These are phyloP conservation scores for Backusella morwellensis DNA, from an alignment of 192 early-diverging fungal species.

Conservation along the genomic window DNA sequence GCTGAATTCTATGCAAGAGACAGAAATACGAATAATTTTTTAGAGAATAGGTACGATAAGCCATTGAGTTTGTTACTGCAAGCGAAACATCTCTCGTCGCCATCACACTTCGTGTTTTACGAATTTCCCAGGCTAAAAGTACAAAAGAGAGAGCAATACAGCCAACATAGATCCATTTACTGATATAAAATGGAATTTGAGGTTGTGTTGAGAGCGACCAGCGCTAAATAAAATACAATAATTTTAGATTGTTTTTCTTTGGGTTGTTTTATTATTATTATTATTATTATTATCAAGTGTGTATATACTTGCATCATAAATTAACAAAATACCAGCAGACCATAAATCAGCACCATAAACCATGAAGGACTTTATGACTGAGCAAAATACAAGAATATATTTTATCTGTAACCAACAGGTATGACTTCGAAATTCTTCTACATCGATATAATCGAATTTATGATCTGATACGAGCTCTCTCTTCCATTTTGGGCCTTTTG, in stretches of 20 bases:
- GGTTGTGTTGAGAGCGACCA: conserved; percentile 37
- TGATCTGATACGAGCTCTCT: conserved; percentile 76
- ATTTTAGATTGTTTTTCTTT: conserved; percentile 2
- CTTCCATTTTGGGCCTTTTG: conserved; percentile 70
- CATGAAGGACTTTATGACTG: conserved; percentile 67
- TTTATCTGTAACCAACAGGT: conserved; percentile 41
- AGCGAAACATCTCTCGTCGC: conserved; percentile 72
- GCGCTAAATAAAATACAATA: conserved; percentile 15
- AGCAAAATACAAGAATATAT: conserved; percentile 60
- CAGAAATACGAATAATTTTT: conserved; percentile 79
- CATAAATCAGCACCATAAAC: conserved; percentile 82
- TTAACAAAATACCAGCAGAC: conserved; percentile 64
- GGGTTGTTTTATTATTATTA: background rate
- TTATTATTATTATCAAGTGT: background rate
- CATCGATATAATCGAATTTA: conserved; percentile 87
- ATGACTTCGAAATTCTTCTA: conserved; percentile 65
- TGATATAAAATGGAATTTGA: conserved; percentile 40
- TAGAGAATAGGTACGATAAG: conserved; percentile 75
- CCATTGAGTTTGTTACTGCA: conserved; percentile 70
- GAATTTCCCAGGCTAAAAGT: conserved; percentile 65
- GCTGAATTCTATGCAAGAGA: conserved; percentile 73
- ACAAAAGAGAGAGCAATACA: conserved; percentile 70
- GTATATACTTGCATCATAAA: conserved; percentile 27
- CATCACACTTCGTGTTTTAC: conserved; percentile 64
- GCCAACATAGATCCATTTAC: conserved; percentile 54